Conservation (phyloP, 139 green algal species). For the Dunaliella sp. region DNA sequence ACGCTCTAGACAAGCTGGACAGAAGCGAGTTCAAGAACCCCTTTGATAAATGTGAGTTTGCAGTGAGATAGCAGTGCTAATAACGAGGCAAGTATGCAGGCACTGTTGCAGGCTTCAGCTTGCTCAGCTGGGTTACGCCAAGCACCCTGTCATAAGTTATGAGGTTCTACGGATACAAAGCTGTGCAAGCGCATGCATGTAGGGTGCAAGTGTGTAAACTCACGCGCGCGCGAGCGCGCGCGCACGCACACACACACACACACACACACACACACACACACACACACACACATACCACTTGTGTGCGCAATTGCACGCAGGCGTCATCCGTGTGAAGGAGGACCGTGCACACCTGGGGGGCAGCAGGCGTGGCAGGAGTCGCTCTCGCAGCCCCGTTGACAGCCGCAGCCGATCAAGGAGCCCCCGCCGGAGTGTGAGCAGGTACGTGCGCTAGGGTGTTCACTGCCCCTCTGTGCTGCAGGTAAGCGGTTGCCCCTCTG, state of each 20-base stretch:
- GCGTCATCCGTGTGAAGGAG: constrained; percentile 41
- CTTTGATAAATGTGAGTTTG: constrained; percentile 63
- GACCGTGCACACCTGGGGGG: constrained; percentile 14
- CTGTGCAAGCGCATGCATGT: too few relatives aligned
- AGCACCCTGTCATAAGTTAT: too few relatives aligned
- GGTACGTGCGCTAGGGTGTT: not conserved
- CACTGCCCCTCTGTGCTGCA: too few relatives aligned
- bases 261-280: not conserved
- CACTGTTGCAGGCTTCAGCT: too few relatives aligned
- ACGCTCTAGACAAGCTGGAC: constrained; percentile 66
- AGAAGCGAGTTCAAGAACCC: constrained; percentile 84
- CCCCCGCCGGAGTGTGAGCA: constrained; percentile 26
- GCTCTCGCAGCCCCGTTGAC: not conserved
- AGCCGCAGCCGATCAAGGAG: constrained; percentile 12
- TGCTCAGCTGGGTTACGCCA: too few relatives aligned
- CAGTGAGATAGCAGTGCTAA: too few relatives aligned
- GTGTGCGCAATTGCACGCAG: not conserved
- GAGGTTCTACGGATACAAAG: too few relatives aligned
- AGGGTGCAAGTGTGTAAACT: too few relatives aligned
- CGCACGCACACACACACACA: not conserved
- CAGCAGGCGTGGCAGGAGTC: constrained; percentile 17
- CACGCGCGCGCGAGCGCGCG: too few relatives aligned
- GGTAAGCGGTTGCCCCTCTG: too few relatives aligned
- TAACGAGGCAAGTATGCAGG: too few relatives aligned
- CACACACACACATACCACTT: not conserved